Base-by-base conservation (phyloP, 805 yeast species). In the Candida ascalaphidarum region DNA sequence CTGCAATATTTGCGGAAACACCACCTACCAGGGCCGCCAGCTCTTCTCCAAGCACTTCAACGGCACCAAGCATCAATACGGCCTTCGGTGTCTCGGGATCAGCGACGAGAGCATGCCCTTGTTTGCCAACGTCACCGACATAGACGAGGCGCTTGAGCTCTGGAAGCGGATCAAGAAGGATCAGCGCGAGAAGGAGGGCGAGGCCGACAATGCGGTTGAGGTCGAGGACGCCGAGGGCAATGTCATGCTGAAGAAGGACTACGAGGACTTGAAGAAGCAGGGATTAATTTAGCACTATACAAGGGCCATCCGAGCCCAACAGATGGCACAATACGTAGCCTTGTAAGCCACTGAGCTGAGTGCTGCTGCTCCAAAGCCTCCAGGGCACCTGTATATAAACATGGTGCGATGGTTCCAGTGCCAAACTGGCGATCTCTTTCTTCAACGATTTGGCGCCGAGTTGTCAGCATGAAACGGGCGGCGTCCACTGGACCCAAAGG, bases 221-320 rank as follows among this genome's bases (percentile, higher is more conserved):
- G 81, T 88, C 20, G 97, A 89, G 50, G 97, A 92, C 47, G 80
- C 74, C 1, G 86, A 84, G 11, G 98, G 97, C 8, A 89, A 92
- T 47, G 95, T 84, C 11, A 81, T 89, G 94, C 71, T 81, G 19
- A 79, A 77, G 41, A 73, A 74, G 40, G 88, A 84, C 23, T 89
- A 83, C 52, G 66, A 77, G 12, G 96, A 92, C 40, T 63, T 89
- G 48, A 82, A 84, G 55, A 79, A 74, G 40, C 97, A 89, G 56
- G 97, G 96, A 0, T 60, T 89, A 27, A 41, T 85, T 17, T 86
- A 56, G 34, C n/a, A n/a, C n/a, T n/a, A n/a, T n/a, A n/a, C n/a
- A n/a, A n/a, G n/a, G n/a, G n/a, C n/a, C n/a, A n/a, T n/a, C n/a
- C n/a, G n/a, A n/a, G n/a, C n/a, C n/a, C n/a, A n/a, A n/a, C n/a